These are phyloP conservation scores for Xylaria venustula DNA, from an alignment of 495 filamentous ascomycete species.

Conservation along the genomic window DNA sequence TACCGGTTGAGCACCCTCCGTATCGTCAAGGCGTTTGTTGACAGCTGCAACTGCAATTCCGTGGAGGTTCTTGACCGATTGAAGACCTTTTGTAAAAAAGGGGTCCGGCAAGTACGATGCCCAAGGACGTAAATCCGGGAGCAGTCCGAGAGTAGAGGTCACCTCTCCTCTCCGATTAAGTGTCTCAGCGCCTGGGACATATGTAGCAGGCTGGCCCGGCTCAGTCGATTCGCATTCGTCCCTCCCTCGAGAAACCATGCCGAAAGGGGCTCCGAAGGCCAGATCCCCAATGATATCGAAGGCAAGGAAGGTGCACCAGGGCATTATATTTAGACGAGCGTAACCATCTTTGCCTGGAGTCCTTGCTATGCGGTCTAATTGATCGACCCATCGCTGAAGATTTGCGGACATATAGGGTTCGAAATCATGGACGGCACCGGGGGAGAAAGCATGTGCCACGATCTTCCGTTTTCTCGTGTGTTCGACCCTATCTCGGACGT, in stretches of 20 bases:
- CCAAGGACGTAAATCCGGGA: slow-evolving; percentile 57
- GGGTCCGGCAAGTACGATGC: slow-evolving; percentile 62
- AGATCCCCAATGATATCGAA: slow-evolving; percentile 86
- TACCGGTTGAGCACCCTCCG: slow-evolving; percentile 44
- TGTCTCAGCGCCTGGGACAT: slow-evolving; percentile 61
- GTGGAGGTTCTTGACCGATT: slow-evolving; percentile 58
- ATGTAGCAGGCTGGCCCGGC: slow-evolving; percentile 48
- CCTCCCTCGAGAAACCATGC: slow-evolving; percentile 56
- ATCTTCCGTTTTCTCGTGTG: slow-evolving; percentile 86
- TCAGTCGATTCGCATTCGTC: slow-evolving; percentile 46
- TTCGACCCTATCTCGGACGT: slow-evolving; percentile 73
- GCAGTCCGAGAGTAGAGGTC: slow-evolving; percentile 54
- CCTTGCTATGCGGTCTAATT: slow-evolving; percentile 59
- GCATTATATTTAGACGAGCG: slow-evolving; percentile 65
- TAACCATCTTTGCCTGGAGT: slow-evolving; percentile 20
- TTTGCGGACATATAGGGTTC: slow-evolving; percentile 83
- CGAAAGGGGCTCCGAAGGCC: slow-evolving; percentile 51
- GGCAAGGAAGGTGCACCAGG: slow-evolving; percentile 89
- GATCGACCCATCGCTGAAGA: slow-evolving; percentile 66
- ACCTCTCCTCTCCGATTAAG: slow-evolving; percentile 64
- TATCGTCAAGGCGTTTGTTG: slow-evolving; percentile 58
- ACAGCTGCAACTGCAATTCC: slow-evolving; percentile 78
- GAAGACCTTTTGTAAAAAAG: slow-evolving; percentile 61
- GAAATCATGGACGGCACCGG: slow-evolving; percentile 75
- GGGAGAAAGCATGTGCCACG: slow-evolving; percentile 77